Base-by-base conservation (phyloP, 257 asterid genomes). In the Euphrasia confusa region DNA sequence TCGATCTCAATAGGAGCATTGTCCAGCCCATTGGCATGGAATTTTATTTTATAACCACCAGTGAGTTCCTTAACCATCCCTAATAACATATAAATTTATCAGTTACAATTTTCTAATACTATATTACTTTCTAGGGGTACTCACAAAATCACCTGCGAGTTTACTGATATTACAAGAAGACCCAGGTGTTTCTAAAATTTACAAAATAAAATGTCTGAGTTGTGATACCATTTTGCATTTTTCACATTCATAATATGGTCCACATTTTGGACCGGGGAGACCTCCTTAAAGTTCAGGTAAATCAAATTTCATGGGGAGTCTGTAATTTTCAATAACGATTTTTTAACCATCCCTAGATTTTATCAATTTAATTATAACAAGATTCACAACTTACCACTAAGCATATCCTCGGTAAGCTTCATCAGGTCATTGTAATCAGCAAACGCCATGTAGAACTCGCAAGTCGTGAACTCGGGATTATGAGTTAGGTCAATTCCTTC, bases 401-500 rank as follows among this genome's bases (percentile, higher is more conserved):
- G 79, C 98, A 91, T 91, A 39, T 79, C 73, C 71, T 91, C 95
- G 28, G 95, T 85, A 21, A 88, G 82, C 53, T 77, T 74, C 98
- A 91, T 91, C 77, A 88, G 55, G 73, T 91, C 98, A 67, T 86
- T 77, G 78, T 91, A 91, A 63, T 88, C 98, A 0, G 94, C 95
- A 67, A 79, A 88, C 10, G 95, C 96, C 98, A 84, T 88, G 72
- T 88, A 88, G 76, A 88, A 88, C 74, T 91, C 96, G 58, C 98
- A 91, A 8, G 96, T 86, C 4, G 98, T 91, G 67, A 91, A 91
- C 72, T 88, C 96, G 28, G 95, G 98, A 71, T 88, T 91, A 69
- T 91, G 98, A 1, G 95, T 91, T 69, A 85, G 68, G 72, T 92
- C 99, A 67, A 91, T 91, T 69, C 97, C 98, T 70, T 88, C 95